Base-by-base conservation (phyloP, 768 basidiomycete species). In the Amanita pallidorosea region DNA sequence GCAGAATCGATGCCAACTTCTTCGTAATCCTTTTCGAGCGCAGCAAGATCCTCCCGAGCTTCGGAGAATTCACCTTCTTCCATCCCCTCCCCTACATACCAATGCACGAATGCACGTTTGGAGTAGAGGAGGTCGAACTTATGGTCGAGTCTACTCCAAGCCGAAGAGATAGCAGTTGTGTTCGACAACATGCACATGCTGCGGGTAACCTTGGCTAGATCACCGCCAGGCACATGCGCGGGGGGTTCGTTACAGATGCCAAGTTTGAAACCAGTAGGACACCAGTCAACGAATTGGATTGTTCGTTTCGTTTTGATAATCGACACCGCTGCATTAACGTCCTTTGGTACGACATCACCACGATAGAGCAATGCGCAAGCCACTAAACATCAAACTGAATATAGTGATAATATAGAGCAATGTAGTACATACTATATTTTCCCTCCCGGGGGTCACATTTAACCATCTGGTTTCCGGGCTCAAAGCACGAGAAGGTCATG, bases 61-160 rank as follows among this genome's bases (percentile, higher is more conserved):
- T 96, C 94, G 43, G 91, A 93, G 72, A 97, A 97, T 71, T 98
- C 95, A 68, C 95, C 95, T 75, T 98, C 95, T 66, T 97, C 95
- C 95, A 98, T 97, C 75, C 95, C 95, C 71, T 98, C 94, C 64
- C 94, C 94, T 55, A 96, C 94, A 62, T 94, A 95, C 92, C 91
- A 88, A 66, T 88, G 85, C 22, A 88, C 85, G 56, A 90, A 90
- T 44, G 89, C 89, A 66, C 88, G 88, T 68, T 90, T 96, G 55
- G 93, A 94, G 76, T 95, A 98, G 69, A 98, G 82, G 59, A 98
- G 80, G 65, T 98, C 95, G 68, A 98, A 98, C 70, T 98, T 98
- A 76, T 95, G 85, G 70, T 98, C 95, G 63, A 88, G 80, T 59
- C 93, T 88, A 58, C 80, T 81, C 95, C 95, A 98, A 4, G 95